Conservation (phyloP, 1,284 basidiomycete genomes). For the Cronartium quercuum region DNA sequence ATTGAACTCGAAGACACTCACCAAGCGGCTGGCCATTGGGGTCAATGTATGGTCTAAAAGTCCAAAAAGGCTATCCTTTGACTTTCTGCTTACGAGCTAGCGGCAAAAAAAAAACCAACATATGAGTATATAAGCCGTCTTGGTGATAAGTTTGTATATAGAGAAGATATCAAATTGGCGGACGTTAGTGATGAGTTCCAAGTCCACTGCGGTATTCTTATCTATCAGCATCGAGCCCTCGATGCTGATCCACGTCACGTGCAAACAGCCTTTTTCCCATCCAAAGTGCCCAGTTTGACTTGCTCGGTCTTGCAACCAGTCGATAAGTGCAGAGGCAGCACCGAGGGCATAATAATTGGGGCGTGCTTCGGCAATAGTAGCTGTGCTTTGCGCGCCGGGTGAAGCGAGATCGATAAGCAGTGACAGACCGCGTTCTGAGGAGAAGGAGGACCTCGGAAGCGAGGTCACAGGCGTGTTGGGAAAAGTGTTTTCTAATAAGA, state of each 20-base stretch:
- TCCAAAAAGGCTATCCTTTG: constrained; percentile 22
- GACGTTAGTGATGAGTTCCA: constrained; percentile 37
- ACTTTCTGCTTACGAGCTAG: constrained; percentile 28
- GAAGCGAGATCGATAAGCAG: constrained; percentile 11
- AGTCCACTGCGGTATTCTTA: constrained; percentile 16
- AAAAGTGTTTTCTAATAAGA: constrained; percentile 20
- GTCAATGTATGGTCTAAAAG: constrained; percentile 32
- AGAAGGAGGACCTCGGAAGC: constrained; percentile 23
- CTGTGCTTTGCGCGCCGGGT: constrained; percentile 10
- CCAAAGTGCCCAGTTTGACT: constrained; percentile 19
- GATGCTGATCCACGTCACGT: constrained; percentile 35
- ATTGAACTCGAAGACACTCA: background rate
- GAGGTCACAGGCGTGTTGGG: constrained; percentile 2
- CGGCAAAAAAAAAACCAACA: background rate
- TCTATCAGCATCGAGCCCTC: constrained; percentile 37
- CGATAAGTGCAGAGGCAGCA: constrained; percentile 29
- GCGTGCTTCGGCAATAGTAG: constrained; percentile 20
- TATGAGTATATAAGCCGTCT: background rate
- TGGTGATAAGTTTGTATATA: background rate
- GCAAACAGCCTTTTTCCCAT: constrained; percentile 22
- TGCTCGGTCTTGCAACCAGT: constrained; percentile 22
- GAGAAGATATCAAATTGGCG: constrained; percentile 5
- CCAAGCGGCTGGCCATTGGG: constrained; percentile 34
- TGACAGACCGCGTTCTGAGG: constrained; percentile 11
- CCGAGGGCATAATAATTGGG: constrained; percentile 37